Base-by-base conservation (phyloP, 768 basidiomycete genomes). In the Amanita exitialis region DNA sequence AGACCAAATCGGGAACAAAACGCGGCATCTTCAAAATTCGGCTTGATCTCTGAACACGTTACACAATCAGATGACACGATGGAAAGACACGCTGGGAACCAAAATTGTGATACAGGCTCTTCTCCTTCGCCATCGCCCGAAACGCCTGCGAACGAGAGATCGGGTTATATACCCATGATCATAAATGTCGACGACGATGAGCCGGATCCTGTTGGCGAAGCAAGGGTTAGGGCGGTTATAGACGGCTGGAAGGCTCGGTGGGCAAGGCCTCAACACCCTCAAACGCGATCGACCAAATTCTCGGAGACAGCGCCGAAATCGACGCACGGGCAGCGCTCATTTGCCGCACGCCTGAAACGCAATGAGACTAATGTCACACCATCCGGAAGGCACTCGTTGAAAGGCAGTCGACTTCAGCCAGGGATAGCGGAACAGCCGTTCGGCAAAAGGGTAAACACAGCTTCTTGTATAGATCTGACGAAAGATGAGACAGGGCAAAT, bases 311-410 rank as follows among this genome's bases (percentile, higher is more conserved):
- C 59, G 47, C 62, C 58, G 54, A 27, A 48, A 23, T 38, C 36
- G 25, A 35, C 34, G 32, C 32, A 25, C 20, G 64, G 53, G 68
- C 39, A 65, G 50, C 57, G 10, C 53, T 64, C 35, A 20, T 34
- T 18, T 44, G n/a, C 13, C n/a, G 51, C 56, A 12, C 62, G 56
- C 34, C 58, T 77, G 55, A 62, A 61, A 56, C 68, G 75, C 42
- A 66, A 67, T 41, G 70, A 73, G 49, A 74, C 72, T 32, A 77
- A 73, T 43, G 63, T 77, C 10, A 76, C 73, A 18, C 72, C 72
- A 21, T 49, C 59, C 18, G 72, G 74, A 16, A 59, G 67, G 18
- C 69, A 73, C 55, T 51, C 50, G n/a, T 23, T 51, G 34, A 51
- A n/a, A 12, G 28, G 32, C 7, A 37, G 21, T n/a, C 27, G 30